Evolutionary conservation across 2,329 filamentous ascomycete species (phyloP), one percentile per base, ranked within the genome.

Genomic region (Hypoxylon sp.): DNA sequence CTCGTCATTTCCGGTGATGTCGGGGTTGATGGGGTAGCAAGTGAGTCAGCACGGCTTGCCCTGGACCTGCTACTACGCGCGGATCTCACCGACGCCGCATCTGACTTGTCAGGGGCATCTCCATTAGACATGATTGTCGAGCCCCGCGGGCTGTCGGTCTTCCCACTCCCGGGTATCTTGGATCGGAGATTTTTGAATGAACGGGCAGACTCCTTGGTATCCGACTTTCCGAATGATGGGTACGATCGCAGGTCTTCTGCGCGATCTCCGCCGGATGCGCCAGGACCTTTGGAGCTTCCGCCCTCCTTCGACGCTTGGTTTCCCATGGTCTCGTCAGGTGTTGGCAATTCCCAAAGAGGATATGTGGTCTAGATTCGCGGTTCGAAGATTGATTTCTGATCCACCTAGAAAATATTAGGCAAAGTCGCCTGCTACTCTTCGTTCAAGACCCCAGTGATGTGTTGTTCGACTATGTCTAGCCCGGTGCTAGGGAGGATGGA

Each of bases 141-240:
- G 70, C 85, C 89, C 70, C 93, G 86, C 20, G 94, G 93, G 77
- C 94, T 97, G 75, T 97, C 94, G 46, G 83, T 87, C 75, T 88
- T 92, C 67, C 83, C 84, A 70, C 79, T 84, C 33, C 91, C 92
- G 1, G 92, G 93, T 64, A 97, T 97, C 81, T 97, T 97, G 67
- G 93, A 96, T 65, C 93, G 87, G 71, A 98, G 86, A 38, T 89
- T 91, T 71, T 92, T 89, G 78, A 97, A 89, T 3, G 94, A 97
- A 70, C 93, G 91, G 30, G 91, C 88, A 5, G 93, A 97, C 70
- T 97, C 94, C 78, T 94, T 95, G 26, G 95, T 98, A 77, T 98
- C 95, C 60, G 93, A 93, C 77, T 91, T 91, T 80, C 92, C 92
- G 77, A 98, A 95, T 26, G 95, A 97, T 26, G 94, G 95, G 78